Conservation (phyloP, 805 yeast genomes). For the Metschnikowia similis region DNA sequence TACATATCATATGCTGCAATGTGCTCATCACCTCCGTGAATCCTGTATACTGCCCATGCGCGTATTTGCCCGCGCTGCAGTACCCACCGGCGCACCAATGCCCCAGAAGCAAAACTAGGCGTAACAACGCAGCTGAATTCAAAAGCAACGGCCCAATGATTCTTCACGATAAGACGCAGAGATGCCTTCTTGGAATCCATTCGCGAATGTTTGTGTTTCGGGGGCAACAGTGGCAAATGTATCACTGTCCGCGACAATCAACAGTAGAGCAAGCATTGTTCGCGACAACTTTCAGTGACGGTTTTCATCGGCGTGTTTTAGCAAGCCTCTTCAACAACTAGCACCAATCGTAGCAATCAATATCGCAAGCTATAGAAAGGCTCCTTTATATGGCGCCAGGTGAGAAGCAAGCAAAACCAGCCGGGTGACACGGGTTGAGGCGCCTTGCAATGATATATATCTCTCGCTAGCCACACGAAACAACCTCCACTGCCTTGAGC, state of each 20-base stretch:
- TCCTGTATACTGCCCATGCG: background rate
- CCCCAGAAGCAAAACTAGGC: no score
- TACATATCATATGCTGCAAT: background rate
- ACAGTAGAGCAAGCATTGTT: background rate
- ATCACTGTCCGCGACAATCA: background rate
- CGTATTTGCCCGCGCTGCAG: background rate
- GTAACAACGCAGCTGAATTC: no score
- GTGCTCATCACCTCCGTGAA: background rate
- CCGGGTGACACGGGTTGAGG: no score
- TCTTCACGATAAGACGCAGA: no score
- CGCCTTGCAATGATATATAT: no score
- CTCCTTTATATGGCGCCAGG: no score
- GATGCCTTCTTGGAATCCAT: no score
- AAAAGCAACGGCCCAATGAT: no score
- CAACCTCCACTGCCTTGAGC: slow-evolving; percentile 34
- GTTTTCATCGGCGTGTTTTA: background rate
- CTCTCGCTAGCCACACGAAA: slow-evolving; percentile 2
- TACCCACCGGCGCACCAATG: background rate
- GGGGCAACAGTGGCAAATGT: background rate
- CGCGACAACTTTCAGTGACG: background rate
- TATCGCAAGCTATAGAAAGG: no score
- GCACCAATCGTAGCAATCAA: background rate
- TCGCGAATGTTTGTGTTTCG: no score
- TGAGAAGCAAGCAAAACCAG: no score
- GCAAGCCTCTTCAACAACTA: background rate